Conservation (phyloP, 2,329 filamentous ascomycete genomes). For the Pestalotiopsis sp. region DNA sequence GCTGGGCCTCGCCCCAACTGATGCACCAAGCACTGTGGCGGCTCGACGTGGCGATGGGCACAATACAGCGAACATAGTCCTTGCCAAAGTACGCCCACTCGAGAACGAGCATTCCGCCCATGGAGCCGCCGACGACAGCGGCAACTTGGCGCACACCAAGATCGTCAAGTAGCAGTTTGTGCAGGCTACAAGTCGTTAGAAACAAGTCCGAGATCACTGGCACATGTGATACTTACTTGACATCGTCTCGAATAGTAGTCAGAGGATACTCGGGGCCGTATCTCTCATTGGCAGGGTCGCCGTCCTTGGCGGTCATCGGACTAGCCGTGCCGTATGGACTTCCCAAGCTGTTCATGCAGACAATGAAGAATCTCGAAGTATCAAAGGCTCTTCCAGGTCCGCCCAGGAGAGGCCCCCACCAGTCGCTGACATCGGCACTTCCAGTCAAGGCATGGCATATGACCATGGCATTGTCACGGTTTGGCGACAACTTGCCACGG, state of each 20-base stretch:
- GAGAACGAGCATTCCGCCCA: slow-evolving; percentile 88
- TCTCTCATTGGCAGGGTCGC: slow-evolving; percentile 69
- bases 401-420: slow-evolving; percentile 84
- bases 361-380: slow-evolving; percentile 79
- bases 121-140: slow-evolving; percentile 79
- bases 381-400: slow-evolving; percentile 81
- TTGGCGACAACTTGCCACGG: slow-evolving; percentile 60
- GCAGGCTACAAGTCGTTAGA: slow-evolving; percentile 56
- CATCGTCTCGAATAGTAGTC: slow-evolving; percentile 93
- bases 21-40: slow-evolving; percentile 89
- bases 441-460: slow-evolving; percentile 86
- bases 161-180: slow-evolving; percentile 79
- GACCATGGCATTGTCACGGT: slow-evolving; percentile 70
- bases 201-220: slow-evolving; percentile 9
- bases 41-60: slow-evolving; percentile 84
- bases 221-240: slow-evolving; percentile 65
- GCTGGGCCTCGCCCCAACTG: slow-evolving; percentile 86
- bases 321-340: slow-evolving; percentile 88
- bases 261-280: slow-evolving; percentile 97
- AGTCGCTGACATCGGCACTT: slow-evolving; percentile 82
- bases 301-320: slow-evolving; percentile 85
- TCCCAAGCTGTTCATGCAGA: slow-evolving; percentile 84
- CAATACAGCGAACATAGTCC: slow-evolving; percentile 78
- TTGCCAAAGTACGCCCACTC: slow-evolving; percentile 92
- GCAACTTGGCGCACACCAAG: slow-evolving; percentile 79